A percentile compares a stretch with the other conserved stretches of the same genome.
These are phyloP conservation scores for Breynia disticha DNA, from an alignment of 441 rosid species.

Conservation along the genomic window DNA sequence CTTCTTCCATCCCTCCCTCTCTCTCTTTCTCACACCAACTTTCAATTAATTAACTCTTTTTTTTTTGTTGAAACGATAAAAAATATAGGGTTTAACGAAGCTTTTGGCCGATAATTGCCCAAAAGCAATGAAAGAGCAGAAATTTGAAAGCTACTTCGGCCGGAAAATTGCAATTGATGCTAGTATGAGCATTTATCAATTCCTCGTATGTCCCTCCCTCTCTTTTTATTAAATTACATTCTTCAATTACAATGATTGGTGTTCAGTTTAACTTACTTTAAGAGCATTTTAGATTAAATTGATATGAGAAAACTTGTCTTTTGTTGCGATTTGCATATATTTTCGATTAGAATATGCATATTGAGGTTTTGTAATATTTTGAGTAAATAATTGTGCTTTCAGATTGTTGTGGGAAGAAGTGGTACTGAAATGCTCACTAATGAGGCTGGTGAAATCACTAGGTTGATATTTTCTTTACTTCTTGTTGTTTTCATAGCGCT, in stretches of 20 bases:
- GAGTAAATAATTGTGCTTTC: conserved; percentile 12
- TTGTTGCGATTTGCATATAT: too few species aligned
- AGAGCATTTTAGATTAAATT: too few species aligned
- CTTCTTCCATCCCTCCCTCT: not conserved
- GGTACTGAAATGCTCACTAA: conserved; percentile 91
- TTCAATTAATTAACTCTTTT: too few species aligned
- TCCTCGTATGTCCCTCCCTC: conserved; percentile 40
- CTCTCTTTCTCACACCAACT: not conserved
- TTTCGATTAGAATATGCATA: not conserved
- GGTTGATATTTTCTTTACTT: conserved; percentile 29
- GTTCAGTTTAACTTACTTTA: too few species aligned
- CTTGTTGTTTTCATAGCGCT: not conserved
- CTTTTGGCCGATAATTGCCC: conserved; percentile 92
- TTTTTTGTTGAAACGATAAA: too few species aligned
- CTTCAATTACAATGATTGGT: too few species aligned
- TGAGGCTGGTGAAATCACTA: conserved; percentile 93
- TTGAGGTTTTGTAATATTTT: conserved; percentile 3
- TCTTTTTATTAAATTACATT: not conserved
- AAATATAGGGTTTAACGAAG: conserved; percentile 74
- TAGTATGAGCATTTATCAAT: conserved; percentile 90
- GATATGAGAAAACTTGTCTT: too few species aligned
- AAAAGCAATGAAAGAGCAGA: conserved; percentile 70
- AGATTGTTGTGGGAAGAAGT: conserved; percentile 91
- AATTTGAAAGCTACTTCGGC: conserved; percentile 75
- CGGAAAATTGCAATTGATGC: conserved; percentile 87